Base-by-base conservation (phyloP, 495 filamentous ascomycete genomes). In the Astrothelium macrocarpum region DNA sequence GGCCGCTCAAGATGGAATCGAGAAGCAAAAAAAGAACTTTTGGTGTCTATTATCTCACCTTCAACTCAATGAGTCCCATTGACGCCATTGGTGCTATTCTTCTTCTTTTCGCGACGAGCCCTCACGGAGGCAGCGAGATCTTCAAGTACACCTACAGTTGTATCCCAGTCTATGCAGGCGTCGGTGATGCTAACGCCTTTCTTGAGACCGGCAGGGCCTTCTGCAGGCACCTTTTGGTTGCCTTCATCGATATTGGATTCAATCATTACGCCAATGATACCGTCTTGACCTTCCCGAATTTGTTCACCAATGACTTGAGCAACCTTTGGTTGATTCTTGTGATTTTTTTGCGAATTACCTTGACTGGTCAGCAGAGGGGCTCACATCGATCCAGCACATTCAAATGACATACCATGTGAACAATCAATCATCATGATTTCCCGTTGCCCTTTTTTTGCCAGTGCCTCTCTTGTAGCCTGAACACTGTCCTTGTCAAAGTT, bases 211-310 rank as follows among this genome's bases (percentile, higher is more conserved):
- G 93, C 93, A 72, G 91, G 92, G 20, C 85, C 70, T 5, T 59
- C 39, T 12, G 62, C 11, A 1, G 94, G 91, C 11, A 96, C 90
- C 77, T 96, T 96, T 76, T 98, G 94, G 80, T 88, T 82, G 71
- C 94, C 94, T 78, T 96, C 94, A 73, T 91, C 84, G 82, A 98
- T 91, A 77, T 97, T 94, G 69, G 90, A 95, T 78, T 98, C 94
- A 69, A 98, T 95, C 94, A 98, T 98, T 66, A 97, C 87, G 67
- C 93, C 94, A 66, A 97, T 82, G 71, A 98, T 96, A 62, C 82
- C 89, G 59, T 82, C 85, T 78, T 98, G 89, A 46, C 94, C 94
- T 69, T 86, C 85, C 46, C 88, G 87, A 45, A 98, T 76, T 79
- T 98, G 94, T 46, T 91, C 86, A 31, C 85, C 86, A 59, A 98